Evolutionary conservation across 768 basidiomycete genomes (phyloP), one percentile per base, ranked within the genome.

Genomic region (Pleurotus sapidus): DNA sequence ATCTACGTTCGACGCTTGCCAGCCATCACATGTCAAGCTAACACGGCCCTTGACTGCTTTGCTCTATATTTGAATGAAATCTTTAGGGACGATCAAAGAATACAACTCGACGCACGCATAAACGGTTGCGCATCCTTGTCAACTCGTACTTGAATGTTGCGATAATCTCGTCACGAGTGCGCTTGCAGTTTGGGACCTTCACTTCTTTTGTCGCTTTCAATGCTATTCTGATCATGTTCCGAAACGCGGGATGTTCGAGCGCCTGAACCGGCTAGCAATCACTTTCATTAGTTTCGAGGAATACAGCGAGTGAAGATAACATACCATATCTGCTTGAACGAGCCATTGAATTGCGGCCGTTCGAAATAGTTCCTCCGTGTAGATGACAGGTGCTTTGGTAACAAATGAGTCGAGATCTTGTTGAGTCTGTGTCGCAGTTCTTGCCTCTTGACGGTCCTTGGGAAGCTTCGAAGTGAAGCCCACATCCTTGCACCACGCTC

Each of bases 1-100:
- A 61, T 77, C 74, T 1, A 60, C 57, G 58, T 73, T 76, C 7
- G 37, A 49, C 2, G 76, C 76, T 48, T 74, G 74, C 77, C 75
- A 77, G 12, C 67, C 73, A 61, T 78, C 70, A 60, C 73, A 73
- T 3, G 74, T 78, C 6, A 72, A 18, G 40, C 61, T 70, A 38
- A 74, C 45, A 8, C 38, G 30, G 34, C 58, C 54, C 34, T 42
- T 55, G 46, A 59, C 58, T 8, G 54, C 39, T 14, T 46, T 27
- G 40, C 58, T 43, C 58, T 59, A 30, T 23, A 18, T 11, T 12
- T 6, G 46, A n/a, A 48, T 17, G 25, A 14, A 25, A 15, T 50
- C n/a, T 11, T n/a, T 23, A n/a, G 9, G 5, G 20, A 20, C 15
- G 5, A 50, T 6, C 9, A 15, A 11, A 50, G 20, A 30, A n/a